Evolutionary conservation across 495 filamentous ascomycete genomes (phyloP).

Genomic region (Chlorociboria aeruginascens): DNA sequence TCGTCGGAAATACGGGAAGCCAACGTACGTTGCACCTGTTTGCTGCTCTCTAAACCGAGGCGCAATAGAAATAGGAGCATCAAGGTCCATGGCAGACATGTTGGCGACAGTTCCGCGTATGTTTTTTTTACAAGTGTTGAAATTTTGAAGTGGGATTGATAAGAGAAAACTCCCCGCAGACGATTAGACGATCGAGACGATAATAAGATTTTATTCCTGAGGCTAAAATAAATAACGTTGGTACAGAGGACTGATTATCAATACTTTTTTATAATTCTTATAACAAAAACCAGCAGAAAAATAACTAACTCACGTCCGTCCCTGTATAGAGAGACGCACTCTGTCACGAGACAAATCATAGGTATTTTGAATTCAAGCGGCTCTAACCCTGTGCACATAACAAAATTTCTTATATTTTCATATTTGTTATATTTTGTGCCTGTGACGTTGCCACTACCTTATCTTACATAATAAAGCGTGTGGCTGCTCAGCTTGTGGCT

Average conservation of each 20-base stretch:
- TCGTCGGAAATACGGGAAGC: slow-evolving; percentile 1
- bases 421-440: slow-evolving; percentile 8
- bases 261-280: too few relatives aligned
- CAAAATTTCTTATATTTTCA: slow-evolving; percentile 7
- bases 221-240: background rate
- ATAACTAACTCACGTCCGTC: too few relatives aligned
- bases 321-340: too few relatives aligned
- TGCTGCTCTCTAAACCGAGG: slow-evolving; percentile 31
- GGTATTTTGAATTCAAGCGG: slow-evolving; percentile 1
- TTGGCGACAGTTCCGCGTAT: slow-evolving; percentile 7
- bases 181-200: slow-evolving; percentile 2
- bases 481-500: too few relatives aligned
- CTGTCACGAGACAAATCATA: too few relatives aligned
- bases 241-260: too few relatives aligned
- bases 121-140: slow-evolving; percentile 1
- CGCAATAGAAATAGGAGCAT: slow-evolving; percentile 46
- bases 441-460: too few relatives aligned
- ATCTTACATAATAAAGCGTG: too few relatives aligned
- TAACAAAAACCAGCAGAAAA: too few relatives aligned
- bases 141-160: slow-evolving; percentile 3
- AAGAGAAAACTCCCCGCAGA: slow-evolving; percentile 15
- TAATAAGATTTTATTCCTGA: background rate
- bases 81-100: slow-evolving; percentile 60
- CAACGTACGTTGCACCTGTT: slow-evolving; percentile 47
- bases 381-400: slow-evolving; percentile 4